Evolutionary conservation across 2,329 filamentous ascomycete genomes (phyloP).

Genomic region (Fusarium tuaranense): DNA sequence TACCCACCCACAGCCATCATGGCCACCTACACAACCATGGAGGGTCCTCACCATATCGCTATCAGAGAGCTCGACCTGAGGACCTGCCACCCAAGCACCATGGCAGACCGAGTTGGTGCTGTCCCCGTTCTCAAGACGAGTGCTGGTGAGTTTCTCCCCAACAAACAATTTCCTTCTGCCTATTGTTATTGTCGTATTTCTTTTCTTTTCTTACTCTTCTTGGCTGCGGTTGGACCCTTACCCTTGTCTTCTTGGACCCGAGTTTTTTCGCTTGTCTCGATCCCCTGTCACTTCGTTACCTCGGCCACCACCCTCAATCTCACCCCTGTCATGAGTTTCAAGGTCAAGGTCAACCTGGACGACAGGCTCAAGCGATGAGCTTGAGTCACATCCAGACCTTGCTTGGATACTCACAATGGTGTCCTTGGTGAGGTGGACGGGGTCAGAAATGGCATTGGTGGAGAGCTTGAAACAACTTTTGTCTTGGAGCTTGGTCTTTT

Average conservation of each 20-base stretch:
- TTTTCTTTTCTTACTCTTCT: conserved; percentile 11
- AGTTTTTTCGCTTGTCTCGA: conserved; percentile 14
- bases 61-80: conserved; percentile 65
- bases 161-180: conserved; percentile 1
- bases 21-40: conserved; percentile 41
- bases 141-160: conserved; percentile 62
- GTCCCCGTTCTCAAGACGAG: conserved; percentile 70
- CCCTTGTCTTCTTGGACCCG: conserved; percentile 19
- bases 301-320: conserved; percentile 29
- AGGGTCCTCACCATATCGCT: conserved; percentile 48
- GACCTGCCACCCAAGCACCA: conserved; percentile 58
- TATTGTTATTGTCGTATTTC: conserved; percentile 10
- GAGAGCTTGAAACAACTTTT: background rate
- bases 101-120: conserved; percentile 66
- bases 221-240: conserved; percentile 11
- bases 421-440: background rate
- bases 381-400: background rate
- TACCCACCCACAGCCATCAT: conserved; percentile 14
- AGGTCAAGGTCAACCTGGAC: background rate
- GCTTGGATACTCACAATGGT: background rate
- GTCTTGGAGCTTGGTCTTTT: background rate
- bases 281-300: conserved; percentile 36
- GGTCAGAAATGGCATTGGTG: background rate
- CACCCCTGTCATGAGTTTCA: conserved; percentile 21
- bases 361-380: background rate